Percentiles rank a stretch among this genome's conserved stretches.
Conservation (phyloP, 257 asterid species). For the Pogostemon cablin region DNA sequence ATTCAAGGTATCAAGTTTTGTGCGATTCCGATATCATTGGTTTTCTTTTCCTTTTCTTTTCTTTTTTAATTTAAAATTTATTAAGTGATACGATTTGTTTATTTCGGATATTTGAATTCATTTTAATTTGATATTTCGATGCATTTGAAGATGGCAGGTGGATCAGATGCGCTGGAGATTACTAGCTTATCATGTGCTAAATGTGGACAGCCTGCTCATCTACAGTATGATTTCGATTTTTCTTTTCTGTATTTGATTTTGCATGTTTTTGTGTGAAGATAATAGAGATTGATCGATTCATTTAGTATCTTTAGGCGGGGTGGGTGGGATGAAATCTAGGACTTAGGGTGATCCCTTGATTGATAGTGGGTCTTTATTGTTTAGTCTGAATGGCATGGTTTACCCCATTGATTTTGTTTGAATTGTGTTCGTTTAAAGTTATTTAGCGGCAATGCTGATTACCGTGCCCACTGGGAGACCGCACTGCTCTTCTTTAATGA, state of each 20-base stretch:
- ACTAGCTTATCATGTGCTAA: constrained; percentile 62
- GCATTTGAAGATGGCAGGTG: constrained; percentile 59
- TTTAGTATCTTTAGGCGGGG: constrained; percentile 4
- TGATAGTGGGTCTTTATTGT: neutral
- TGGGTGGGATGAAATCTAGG: constrained; percentile 3
- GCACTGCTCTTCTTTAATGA: neutral
- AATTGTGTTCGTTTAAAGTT: neutral
- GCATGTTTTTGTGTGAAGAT: neutral
- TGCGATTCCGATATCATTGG: neutral
- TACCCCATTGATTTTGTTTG: neutral
- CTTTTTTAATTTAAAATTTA: too few relatives aligned
- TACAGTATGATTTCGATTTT: constrained; percentile 60
- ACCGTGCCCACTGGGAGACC: neutral
- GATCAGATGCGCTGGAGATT: constrained; percentile 61
- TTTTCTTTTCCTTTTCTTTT: neutral
- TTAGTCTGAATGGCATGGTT: constrained; percentile 1
- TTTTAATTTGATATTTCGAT: constrained; percentile 30
- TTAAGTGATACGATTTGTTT: neutral
- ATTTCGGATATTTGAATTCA: neutral
- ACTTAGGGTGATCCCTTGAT: neutral
- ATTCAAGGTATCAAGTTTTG: constrained; percentile 1
- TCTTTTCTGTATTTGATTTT: constrained; percentile 3
- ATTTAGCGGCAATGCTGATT: constrained; percentile 23
- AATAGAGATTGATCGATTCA: neutral
- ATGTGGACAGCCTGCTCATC: constrained; percentile 86